phyloP scores from a whole-genome alignment of 805 yeast species.

The Zygosaccharomyces rouxii region DNA sequence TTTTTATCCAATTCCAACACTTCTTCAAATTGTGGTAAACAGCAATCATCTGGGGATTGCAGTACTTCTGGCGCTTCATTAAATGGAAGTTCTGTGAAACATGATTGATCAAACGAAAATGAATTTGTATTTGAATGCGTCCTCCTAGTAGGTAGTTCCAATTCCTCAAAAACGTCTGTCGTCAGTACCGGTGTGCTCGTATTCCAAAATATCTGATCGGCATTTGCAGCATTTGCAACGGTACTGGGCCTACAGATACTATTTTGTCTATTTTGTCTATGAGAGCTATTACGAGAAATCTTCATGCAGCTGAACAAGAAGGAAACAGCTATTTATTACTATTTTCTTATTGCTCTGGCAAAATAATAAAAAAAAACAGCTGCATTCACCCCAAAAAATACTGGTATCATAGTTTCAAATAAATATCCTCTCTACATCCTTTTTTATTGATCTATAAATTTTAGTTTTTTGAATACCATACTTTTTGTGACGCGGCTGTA shows the following conservation, averaged over 20 bases:
- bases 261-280: neutral
- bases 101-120: neutral
- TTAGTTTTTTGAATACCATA: neutral
- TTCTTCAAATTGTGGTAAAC: constrained; percentile 8
- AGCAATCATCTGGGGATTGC: neutral
- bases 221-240: neutral
- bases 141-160: neutral
- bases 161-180: neutral
- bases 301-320: neutral
- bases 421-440: neutral
- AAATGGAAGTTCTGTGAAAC: neutral
- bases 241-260: neutral
- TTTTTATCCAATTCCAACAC: constrained; percentile 5
- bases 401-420: neutral
- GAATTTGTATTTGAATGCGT: neutral
- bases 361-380: neutral
- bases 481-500: constrained; percentile 4
- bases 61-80: neutral
- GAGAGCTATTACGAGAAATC: neutral
- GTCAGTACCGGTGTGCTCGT: neutral
- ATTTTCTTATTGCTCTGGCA: neutral
- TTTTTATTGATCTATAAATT: neutral
- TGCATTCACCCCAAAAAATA: neutral
- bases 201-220: neutral
- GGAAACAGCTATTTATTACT: neutral